These are phyloP conservation scores for Potentilla sterilis DNA, from an alignment of 306 rosid genomes.

Conservation along the genomic window DNA sequence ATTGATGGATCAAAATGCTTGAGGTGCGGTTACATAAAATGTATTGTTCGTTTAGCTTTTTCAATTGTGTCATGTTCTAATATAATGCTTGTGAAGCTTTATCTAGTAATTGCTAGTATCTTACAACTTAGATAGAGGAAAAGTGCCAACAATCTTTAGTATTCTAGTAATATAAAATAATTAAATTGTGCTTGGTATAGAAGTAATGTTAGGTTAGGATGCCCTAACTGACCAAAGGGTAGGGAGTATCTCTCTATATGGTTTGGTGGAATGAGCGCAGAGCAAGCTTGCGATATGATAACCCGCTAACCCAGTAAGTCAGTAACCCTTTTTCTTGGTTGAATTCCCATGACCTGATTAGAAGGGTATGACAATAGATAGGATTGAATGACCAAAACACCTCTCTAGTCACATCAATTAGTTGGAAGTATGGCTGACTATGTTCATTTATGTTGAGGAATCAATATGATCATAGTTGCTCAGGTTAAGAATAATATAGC, in stretches of 20 bases:
- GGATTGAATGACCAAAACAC: not conserved
- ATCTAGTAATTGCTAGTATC: not conserved
- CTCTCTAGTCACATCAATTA: not conserved
- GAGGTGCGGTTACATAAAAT: slow-evolving; percentile 47
- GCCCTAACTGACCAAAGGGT: not conserved
- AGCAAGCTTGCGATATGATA: not conserved
- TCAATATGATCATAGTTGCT: not conserved
- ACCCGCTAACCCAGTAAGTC: not conserved
- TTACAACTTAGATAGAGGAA: not conserved
- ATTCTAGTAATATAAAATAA: not conserved
- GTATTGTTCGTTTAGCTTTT: slow-evolving; percentile 5
- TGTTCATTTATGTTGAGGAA: not conserved
- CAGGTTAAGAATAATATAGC: not conserved
- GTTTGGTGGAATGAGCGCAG: not conserved
- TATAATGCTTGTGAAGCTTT: not conserved
- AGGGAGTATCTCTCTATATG: not conserved
- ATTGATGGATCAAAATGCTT: slow-evolving; percentile 33
- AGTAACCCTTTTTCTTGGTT: not conserved
- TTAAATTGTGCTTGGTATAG: not conserved
- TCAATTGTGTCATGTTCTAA: not conserved
- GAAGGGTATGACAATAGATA: not conserved
- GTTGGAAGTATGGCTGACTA: not conserved
- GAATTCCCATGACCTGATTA: not conserved
- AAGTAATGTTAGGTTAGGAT: not conserved
- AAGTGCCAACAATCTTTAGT: not conserved